Evolutionary conservation across 192 early-diverging fungal species (phyloP).

Genomic region (Backusella australiensis): DNA sequence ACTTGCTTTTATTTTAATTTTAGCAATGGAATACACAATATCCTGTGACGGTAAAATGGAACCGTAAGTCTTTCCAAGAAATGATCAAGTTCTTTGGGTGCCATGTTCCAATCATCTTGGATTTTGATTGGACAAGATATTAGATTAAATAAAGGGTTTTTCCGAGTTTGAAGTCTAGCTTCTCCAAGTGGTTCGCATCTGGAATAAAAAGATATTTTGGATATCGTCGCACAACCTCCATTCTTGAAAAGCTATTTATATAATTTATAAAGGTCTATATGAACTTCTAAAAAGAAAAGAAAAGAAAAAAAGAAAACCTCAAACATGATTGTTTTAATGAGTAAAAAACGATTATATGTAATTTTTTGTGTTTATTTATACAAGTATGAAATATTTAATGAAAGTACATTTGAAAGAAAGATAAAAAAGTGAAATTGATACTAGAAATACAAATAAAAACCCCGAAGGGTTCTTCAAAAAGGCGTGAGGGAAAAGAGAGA

Average conservation of each 20-base stretch:
- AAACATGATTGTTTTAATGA: not conserved
- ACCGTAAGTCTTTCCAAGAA: not conserved
- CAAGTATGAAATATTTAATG: not conserved
- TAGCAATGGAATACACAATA: not conserved
- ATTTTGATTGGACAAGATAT: not conserved
- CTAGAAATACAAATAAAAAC: not conserved
- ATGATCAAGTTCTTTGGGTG: not conserved
- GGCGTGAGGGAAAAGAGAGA: not conserved
- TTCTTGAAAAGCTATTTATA: not conserved
- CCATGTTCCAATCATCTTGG: not conserved
- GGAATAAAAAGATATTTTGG: not conserved
- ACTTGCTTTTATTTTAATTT: not conserved
- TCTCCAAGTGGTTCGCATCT: not conserved
- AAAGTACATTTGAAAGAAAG: not conserved
- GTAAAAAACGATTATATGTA: not conserved
- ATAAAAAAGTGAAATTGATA: not conserved
- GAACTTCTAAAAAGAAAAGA: not conserved
- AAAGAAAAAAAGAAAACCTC: not conserved
- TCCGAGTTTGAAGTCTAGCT: not conserved
- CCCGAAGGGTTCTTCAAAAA: not conserved
- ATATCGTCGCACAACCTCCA: not conserved
- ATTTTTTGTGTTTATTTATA: constrained; percentile 5
- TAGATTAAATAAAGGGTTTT: not conserved
- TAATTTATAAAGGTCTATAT: not conserved
- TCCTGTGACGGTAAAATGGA: not conserved